Evolutionary conservation across 2,329 filamentous ascomycete species (phyloP).

Genomic region (Hypoxylon sp.): DNA sequence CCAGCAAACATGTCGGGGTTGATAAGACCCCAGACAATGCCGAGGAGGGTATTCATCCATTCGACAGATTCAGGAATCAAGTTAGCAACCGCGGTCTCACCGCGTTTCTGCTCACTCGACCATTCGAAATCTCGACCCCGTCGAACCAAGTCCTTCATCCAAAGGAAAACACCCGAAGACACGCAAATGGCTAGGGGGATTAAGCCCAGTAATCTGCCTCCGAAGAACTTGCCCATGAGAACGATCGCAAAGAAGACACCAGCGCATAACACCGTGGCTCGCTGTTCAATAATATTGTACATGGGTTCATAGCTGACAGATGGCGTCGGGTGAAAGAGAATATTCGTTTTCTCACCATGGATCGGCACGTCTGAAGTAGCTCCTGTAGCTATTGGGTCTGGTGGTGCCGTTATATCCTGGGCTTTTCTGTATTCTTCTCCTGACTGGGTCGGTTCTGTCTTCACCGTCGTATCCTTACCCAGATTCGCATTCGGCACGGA

Average conservation of each 20-base stretch:
- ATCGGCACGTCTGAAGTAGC: slow-evolving; percentile 95
- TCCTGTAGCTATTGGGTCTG: slow-evolving; percentile 84
- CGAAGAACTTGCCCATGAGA: slow-evolving; percentile 82
- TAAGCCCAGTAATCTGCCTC: slow-evolving; percentile 80
- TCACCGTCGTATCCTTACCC: slow-evolving; percentile 77
- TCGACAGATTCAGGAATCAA: slow-evolving; percentile 92
- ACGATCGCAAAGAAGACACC: slow-evolving; percentile 81
- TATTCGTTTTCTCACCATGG: slow-evolving; percentile 95
- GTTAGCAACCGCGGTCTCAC: slow-evolving; percentile 87
- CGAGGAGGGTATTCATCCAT: slow-evolving; percentile 94
- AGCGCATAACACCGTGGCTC: slow-evolving; percentile 77
- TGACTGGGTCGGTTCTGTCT: slow-evolving; percentile 78
- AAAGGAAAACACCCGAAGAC: slow-evolving; percentile 84
- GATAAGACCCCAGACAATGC: slow-evolving; percentile 88
- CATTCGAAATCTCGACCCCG: slow-evolving; percentile 89
- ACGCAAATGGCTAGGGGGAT: slow-evolving; percentile 80
- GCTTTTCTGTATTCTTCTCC: slow-evolving; percentile 84
- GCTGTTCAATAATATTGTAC: slow-evolving; percentile 80
- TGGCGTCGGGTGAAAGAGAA: slow-evolving; percentile 94
- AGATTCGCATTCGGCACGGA: slow-evolving; percentile 93
- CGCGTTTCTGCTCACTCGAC: slow-evolving; percentile 86
- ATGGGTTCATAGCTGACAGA: slow-evolving; percentile 91
- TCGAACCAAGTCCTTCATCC: slow-evolving; percentile 87
- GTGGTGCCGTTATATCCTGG: slow-evolving; percentile 91
- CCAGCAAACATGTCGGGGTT: slow-evolving; percentile 96